Evolutionary conservation across 441 rosid species (phyloP).

Genomic region (Bruguiera hainesii): DNA sequence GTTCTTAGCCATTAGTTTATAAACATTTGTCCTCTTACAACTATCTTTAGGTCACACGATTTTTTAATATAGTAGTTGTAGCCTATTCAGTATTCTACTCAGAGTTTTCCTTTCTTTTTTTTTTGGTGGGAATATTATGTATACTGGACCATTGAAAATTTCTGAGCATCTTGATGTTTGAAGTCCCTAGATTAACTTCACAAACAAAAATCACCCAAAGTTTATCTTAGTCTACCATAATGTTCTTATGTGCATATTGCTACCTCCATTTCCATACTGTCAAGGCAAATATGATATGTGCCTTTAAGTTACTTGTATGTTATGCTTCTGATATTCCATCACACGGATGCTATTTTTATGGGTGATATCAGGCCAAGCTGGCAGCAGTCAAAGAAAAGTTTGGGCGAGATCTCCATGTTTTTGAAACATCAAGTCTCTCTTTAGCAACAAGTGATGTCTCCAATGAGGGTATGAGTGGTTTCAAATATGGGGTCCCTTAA

Average conservation of each 20-base stretch:
- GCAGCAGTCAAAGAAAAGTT: conserved; percentile 58
- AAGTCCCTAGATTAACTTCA: too few species aligned
- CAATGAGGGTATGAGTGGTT: conserved; percentile 23
- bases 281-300: neutral
- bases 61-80: too few species aligned
- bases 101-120: too few species aligned
- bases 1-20: too few species aligned
- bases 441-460: conserved; percentile 39
- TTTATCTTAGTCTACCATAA: too few species aligned
- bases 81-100: too few species aligned
- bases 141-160: too few species aligned
- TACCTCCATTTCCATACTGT: neutral
- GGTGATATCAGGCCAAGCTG: conserved; percentile 37
- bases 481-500: neutral
- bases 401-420: conserved; percentile 74
- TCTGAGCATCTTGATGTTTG: too few species aligned
- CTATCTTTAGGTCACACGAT: too few species aligned
- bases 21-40: too few species aligned
- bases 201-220: too few species aligned
- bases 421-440: conserved; percentile 54
- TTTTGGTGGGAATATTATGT: too few species aligned
- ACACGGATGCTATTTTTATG: neutral
- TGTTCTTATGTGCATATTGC: neutral
- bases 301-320: neutral
- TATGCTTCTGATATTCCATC: neutral